Base-by-base conservation (phyloP, 2,329 filamentous ascomycete species). In the Pseudogymnoascus sp. region DNA sequence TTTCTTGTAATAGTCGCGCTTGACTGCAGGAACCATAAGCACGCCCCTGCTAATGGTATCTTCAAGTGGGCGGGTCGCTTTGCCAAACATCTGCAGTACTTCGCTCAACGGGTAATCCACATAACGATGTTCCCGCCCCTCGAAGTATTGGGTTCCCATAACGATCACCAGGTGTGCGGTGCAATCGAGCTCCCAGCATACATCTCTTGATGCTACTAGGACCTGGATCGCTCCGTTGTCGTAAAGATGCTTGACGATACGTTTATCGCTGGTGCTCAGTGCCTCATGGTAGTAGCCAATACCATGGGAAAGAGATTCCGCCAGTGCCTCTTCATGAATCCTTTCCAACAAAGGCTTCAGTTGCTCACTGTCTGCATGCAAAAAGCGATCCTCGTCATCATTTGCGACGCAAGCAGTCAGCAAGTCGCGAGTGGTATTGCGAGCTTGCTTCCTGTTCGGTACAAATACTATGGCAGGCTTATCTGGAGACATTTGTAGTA, bases 271-370 rank as follows among this genome's bases (percentile, higher is more conserved):
- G 38, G 84, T 81, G 74, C 87, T 93, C 31, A 99, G 80, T 13
- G 93, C 95, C 77, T 99, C 95, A 71, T 99, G 95, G 75, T 93
- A 97, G 76, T 99, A 99, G 1, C 92, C 95, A 69, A 99, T 90
- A 69, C 95, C 96, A 72, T 99, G 95, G 0, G 90, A 90, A 14
- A 99, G 81, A 0, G 93, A 92, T 72, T 96, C 92, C 0, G 91
- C 91, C 14, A 99, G 81, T 1, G 92, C 89, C 67, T 88, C 87
- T 74, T 99, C 95, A 65, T 96, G 87, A 61, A 99, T 82, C 60
- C 89, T 88, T 60, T 89, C 86, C 21, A 99, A 82, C 26, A 97
- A 82, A 14, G 93, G 91, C 33, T 83, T 81, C 70, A 99, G 86
- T 71, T 97, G 91, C 61, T 92, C 86, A 2, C 88, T 80, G 64